Conservation (phyloP, 257 asterid genomes). For the Ilex aquifolium region DNA sequence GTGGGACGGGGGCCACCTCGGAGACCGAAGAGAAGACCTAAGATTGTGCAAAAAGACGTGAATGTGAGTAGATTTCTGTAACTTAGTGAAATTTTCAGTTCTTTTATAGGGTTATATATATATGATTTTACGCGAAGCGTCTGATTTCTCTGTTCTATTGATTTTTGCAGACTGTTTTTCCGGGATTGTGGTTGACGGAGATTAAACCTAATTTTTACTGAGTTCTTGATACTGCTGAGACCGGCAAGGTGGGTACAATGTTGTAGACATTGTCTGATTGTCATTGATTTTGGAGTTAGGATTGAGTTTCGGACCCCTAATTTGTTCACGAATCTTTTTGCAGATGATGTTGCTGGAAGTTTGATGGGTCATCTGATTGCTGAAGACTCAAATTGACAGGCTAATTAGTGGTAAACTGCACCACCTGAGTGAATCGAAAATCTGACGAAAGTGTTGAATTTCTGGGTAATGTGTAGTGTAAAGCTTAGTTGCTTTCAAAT, state of each 20-base stretch:
- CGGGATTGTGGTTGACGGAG: slow-evolving; percentile 32
- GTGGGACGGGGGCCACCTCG: slow-evolving; percentile 74
- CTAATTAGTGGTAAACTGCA: slow-evolving; percentile 2
- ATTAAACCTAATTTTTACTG: slow-evolving; percentile 29
- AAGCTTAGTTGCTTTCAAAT: slow-evolving; percentile 11
- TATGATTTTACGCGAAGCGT: no score
- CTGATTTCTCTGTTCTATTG: slow-evolving; percentile 9
- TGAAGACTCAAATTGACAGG: slow-evolving; percentile 16
- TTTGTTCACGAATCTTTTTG: no score
- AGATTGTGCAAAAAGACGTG: slow-evolving; percentile 55
- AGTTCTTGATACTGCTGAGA: slow-evolving; percentile 24
- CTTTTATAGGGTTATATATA: no score
- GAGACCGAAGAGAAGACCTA: slow-evolving; percentile 72
- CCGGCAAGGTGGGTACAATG: slow-evolving; percentile 1
- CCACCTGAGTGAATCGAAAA: slow-evolving; percentile 10
- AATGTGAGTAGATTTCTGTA: slow-evolving; percentile 42
- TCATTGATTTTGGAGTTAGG: no score
- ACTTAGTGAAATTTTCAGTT: neutral
- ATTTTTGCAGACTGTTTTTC: slow-evolving; percentile 27
- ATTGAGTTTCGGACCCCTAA: neutral
- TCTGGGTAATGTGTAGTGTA: neutral
- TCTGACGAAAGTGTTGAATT: slow-evolving; percentile 5
- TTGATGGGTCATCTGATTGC: slow-evolving; percentile 10
- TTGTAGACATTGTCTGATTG: no score
- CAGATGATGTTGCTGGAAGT: neutral